These are phyloP conservation scores for Isochrysis galbana DNA, from an alignment of 78 protist genomes.

Conservation along the genomic window DNA sequence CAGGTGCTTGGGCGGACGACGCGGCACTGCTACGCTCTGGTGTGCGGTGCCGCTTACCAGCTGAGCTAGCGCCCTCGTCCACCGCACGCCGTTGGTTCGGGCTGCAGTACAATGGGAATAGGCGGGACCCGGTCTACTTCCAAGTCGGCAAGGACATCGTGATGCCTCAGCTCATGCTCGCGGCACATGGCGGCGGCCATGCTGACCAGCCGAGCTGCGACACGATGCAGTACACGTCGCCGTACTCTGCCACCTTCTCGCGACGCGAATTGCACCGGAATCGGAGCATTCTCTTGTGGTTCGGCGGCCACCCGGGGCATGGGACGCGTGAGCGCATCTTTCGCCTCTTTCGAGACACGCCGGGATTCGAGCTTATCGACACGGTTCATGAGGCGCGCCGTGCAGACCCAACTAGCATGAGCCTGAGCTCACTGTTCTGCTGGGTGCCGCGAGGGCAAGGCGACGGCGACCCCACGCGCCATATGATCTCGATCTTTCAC, in stretches of 20 bases:
- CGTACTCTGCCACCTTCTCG: not conserved
- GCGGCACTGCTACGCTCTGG: no score
- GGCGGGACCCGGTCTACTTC: not conserved
- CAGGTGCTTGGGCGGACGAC: no score
- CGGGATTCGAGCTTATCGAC: not conserved
- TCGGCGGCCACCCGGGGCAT: constrained; percentile 14
- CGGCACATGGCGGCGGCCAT: not conserved
- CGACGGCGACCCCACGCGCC: constrained; percentile 18
- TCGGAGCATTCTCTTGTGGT: not conserved
- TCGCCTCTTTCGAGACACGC: not conserved
- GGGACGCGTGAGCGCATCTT: not conserved
- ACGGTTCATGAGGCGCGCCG: not conserved
- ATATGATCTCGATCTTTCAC: not conserved
- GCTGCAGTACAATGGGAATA: not conserved
- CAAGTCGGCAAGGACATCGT: not conserved
- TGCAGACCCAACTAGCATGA: not conserved
- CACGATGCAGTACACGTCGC: not conserved
- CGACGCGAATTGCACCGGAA: no score
- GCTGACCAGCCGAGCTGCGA: constrained; percentile 1
- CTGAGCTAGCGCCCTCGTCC: no score
- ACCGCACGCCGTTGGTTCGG: not conserved
- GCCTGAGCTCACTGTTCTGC: not conserved
- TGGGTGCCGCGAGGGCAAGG: not conserved
- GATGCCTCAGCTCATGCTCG: not conserved
- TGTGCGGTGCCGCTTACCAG: no score